Conservation (phyloP, 495 filamentous ascomycete species). For the Aspergillus mulundensis region DNA sequence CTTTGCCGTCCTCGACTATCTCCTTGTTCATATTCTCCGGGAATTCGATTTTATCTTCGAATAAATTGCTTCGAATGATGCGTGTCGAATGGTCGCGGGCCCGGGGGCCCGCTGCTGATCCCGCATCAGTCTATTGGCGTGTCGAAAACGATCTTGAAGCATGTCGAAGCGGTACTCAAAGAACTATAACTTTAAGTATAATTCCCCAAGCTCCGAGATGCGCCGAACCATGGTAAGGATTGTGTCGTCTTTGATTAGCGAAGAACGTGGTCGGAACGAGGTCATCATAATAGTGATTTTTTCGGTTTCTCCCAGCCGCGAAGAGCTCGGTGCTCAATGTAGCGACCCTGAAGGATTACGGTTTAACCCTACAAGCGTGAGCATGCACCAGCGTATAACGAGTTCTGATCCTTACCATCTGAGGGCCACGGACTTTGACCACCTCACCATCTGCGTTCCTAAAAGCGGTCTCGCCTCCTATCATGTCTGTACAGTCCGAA, state of each 20-base stretch:
- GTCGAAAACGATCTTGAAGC: conserved; percentile 54
- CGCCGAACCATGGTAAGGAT: conserved; percentile 62
- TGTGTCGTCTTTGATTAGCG: conserved; percentile 60
- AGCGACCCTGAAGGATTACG: conserved; percentile 65
- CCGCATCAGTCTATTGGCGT: conserved; percentile 40
- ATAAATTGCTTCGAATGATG: conserved; percentile 43
- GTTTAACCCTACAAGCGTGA: conserved; percentile 53
- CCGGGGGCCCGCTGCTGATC: conserved; percentile 41
- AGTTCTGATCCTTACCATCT: conserved; percentile 46
- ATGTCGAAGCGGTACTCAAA: conserved; percentile 68
- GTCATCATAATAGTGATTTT: conserved; percentile 71
- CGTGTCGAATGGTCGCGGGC: conserved; percentile 38
- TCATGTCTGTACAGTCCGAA: conserved; percentile 65
- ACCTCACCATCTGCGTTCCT: conserved; percentile 57
- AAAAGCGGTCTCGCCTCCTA: conserved; percentile 68
- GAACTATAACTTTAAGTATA: conserved; percentile 71
- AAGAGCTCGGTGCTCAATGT: conserved; percentile 69
- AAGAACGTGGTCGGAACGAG: conserved; percentile 60
- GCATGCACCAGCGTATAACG: not conserved
- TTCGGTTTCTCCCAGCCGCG: conserved; percentile 57
- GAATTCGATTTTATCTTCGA: conserved; percentile 46
- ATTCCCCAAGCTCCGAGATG: conserved; percentile 60
- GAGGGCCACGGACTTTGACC: conserved; percentile 64
- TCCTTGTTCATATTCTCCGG: conserved; percentile 53
- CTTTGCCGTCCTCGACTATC: conserved; percentile 52